These are phyloP conservation scores for Exophiala calicioides DNA, from an alignment of 2,329 filamentous ascomycete species.

Conservation along the genomic window DNA sequence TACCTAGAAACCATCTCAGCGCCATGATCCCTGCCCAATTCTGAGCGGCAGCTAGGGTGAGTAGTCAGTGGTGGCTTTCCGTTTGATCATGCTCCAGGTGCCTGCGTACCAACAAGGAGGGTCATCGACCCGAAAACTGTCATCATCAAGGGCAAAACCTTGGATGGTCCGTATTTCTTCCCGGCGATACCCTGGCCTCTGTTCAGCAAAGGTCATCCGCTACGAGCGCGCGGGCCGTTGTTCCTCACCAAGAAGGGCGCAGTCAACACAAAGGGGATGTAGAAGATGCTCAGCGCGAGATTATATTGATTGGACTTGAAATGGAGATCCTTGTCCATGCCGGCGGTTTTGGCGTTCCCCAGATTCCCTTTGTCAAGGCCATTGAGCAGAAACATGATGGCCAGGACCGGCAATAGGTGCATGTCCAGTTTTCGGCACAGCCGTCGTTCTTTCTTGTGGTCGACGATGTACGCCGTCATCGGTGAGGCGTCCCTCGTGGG, in stretches of 20 bases:
- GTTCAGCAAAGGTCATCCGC: not conserved
- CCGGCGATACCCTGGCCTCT: not conserved
- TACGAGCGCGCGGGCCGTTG: not conserved
- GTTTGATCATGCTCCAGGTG: too few relatives aligned
- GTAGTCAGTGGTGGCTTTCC: too few relatives aligned
- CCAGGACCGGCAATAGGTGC: not conserved
- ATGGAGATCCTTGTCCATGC: constrained; percentile 45
- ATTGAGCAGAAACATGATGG: not conserved
- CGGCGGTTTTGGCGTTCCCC: constrained; percentile 54
- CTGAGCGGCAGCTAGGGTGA: too few relatives aligned
- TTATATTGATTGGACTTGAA: constrained; percentile 47
- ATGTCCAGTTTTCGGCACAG: not conserved
- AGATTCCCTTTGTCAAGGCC: constrained; percentile 44
- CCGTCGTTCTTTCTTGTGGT: too few relatives aligned
- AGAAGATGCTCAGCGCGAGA: constrained; percentile 51
- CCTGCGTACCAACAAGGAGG: too few relatives aligned
- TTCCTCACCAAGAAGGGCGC: not conserved
- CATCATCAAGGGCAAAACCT: not conserved
- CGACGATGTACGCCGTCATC: too few relatives aligned
- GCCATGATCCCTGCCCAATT: too few relatives aligned
- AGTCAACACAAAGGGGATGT: constrained; percentile 51
- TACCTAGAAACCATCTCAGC: not conserved
- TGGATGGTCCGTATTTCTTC: not conserved
- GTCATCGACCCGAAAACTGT: too few relatives aligned
- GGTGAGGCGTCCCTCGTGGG: too few relatives aligned